A percentile compares a stretch with the other conserved stretches of the same genome.
These are phyloP conservation scores for Kodamaea alishanica DNA, from an alignment of 1,139 yeast species.

Conservation along the genomic window DNA sequence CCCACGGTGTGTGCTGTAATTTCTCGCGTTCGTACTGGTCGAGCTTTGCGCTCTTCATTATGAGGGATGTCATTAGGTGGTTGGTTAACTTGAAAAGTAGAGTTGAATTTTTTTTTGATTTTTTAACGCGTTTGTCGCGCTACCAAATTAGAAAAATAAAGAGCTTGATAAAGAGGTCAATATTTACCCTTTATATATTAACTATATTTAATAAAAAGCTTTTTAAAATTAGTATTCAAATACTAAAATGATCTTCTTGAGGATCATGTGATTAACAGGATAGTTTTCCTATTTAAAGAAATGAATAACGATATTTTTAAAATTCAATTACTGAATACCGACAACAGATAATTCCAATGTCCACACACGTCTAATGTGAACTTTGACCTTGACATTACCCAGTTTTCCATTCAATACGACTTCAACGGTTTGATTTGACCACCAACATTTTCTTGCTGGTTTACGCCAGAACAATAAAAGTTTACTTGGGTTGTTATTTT, in stretches of 20 bases:
- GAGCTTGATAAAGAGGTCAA: too few species aligned
- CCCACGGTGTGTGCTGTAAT: constrained; percentile 67
- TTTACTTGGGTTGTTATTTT: constrained; percentile 53
- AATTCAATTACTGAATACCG: constrained; percentile 42
- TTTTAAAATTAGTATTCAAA: too few species aligned
- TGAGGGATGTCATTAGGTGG: constrained; percentile 15
- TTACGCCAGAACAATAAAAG: constrained; percentile 91
- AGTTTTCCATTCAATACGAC: constrained; percentile 42
- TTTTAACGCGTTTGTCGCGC: too few species aligned
- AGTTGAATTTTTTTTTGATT: too few species aligned
- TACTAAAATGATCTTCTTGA: too few species aligned
- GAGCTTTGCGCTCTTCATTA: constrained; percentile 17
- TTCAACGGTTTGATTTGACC: constrained; percentile 70
- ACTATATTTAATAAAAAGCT: too few species aligned
- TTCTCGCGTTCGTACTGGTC: constrained; percentile 40
- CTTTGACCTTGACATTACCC: constrained; percentile 37
- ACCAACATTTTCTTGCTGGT: constrained; percentile 99
- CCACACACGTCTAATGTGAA: constrained; percentile 81
- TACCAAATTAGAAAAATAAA: too few species aligned
- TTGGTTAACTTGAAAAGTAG: neutral
- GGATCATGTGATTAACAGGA: too few species aligned
- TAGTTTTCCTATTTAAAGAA: too few species aligned
- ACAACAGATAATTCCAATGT: constrained; percentile 69
- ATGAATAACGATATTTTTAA: too few species aligned
- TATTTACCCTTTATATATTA: too few species aligned